These are phyloP conservation scores for Neonectria hederae DNA, from an alignment of 2,329 filamentous ascomycete species.

Conservation along the genomic window DNA sequence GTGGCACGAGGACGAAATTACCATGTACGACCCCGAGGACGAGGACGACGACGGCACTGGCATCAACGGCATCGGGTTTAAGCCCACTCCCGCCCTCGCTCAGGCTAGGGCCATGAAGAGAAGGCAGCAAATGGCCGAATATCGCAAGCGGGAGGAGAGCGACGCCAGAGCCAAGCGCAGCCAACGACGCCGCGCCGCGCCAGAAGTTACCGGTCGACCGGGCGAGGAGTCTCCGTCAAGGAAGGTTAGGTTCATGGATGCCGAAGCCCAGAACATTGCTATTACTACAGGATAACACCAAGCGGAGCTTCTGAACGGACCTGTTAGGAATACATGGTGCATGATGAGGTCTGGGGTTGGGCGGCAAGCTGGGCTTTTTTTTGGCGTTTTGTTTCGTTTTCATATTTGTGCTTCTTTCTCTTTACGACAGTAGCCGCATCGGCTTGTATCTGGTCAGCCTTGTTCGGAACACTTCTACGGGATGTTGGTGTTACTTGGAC, in stretches of 20 bases:
- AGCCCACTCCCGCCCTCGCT: conserved; percentile 69
- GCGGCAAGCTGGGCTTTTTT: conserved; percentile 26
- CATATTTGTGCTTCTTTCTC: background rate
- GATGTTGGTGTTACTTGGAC: conserved; percentile 15
- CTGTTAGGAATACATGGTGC: background rate
- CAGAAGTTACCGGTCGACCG: conserved; percentile 38
- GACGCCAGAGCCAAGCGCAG: conserved; percentile 67
- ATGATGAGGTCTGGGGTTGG: conserved; percentile 9
- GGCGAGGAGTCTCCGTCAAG: conserved; percentile 43
- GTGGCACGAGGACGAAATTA: conserved; percentile 76
- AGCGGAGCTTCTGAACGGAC: background rate
- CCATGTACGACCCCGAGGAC: conserved; percentile 71
- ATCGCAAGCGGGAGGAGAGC: conserved; percentile 67
- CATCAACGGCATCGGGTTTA: conserved; percentile 75
- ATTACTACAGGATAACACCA: conserved; percentile 45
- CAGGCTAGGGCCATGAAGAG: conserved; percentile 66
- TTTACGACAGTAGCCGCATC: background rate
- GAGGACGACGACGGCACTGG: conserved; percentile 73
- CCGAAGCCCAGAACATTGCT: conserved; percentile 47
- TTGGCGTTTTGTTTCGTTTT: conserved; percentile 7
- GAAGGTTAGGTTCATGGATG: conserved; percentile 54
- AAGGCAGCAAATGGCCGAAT: conserved; percentile 69
- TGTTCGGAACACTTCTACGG: background rate
- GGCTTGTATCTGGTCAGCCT: background rate
- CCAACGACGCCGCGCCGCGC: conserved; percentile 56